These are phyloP conservation scores for Candida quercuum DNA, from an alignment of 805 yeast species.

Conservation along the genomic window DNA sequence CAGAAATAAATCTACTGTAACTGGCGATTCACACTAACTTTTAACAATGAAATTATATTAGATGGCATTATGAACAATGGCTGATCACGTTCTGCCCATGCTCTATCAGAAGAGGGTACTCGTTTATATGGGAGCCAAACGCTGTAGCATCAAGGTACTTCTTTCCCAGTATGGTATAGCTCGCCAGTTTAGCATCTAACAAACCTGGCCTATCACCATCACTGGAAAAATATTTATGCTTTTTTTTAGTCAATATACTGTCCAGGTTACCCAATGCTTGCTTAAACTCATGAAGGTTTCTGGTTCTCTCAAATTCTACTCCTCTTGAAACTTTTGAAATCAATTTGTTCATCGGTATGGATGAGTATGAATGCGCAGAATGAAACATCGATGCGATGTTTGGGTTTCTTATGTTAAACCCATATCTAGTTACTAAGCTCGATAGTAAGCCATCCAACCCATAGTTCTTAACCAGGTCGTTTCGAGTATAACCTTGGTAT, in stretches of 20 bases:
- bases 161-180: constrained; percentile 24
- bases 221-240: constrained; percentile 11
- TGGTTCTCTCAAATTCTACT: constrained; percentile 11
- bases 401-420: constrained; percentile 33
- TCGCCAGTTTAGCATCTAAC: constrained; percentile 27
- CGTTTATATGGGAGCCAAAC: constrained; percentile 3
- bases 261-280: constrained; percentile 22
- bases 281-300: constrained; percentile 18
- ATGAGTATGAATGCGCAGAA: constrained; percentile 1
- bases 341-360: constrained; percentile 1
- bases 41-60: no score
- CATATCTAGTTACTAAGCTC: constrained; percentile 26
- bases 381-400: constrained; percentile 17
- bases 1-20: no score
- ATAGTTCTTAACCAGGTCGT: constrained; percentile 7
- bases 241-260: constrained; percentile 14
- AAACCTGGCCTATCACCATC: constrained; percentile 19
- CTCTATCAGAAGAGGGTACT: constrained; percentile 7
- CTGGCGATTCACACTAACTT: no score
- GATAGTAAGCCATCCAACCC: constrained; percentile 12
- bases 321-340: constrained; percentile 8
- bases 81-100: constrained; percentile 15
- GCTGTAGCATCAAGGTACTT: constrained; percentile 13
- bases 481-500: constrained; percentile 11
- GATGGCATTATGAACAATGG: constrained; percentile 5